phyloP scores from a whole-genome alignment of 441 rosid species.

The Pelargonium cotyledonis region DNA sequence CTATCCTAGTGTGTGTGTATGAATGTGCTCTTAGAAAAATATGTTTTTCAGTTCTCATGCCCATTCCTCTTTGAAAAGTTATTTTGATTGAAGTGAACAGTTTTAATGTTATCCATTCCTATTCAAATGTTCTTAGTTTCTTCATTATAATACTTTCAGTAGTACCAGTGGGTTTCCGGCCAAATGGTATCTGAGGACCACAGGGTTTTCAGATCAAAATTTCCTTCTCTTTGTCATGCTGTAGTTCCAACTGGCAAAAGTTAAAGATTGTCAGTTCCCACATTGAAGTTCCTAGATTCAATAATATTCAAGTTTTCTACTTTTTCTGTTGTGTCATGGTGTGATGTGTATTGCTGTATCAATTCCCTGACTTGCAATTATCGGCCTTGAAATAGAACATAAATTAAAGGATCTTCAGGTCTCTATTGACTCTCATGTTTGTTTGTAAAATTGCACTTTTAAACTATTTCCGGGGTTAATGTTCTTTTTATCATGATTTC shows the following conservation, averaged over 20 bases:
- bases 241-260: neutral
- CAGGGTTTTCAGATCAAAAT: neutral
- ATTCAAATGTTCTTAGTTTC: neutral
- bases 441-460: neutral
- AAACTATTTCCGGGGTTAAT: neutral
- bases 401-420: neutral
- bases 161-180: neutral
- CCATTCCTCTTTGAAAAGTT: neutral
- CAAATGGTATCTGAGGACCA: neutral
- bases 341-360: neutral
- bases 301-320: too few species aligned
- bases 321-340: neutral
- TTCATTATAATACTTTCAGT: neutral
- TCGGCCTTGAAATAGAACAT: neutral
- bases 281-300: neutral
- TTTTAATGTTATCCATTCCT: neutral
- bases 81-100: neutral
- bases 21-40: neutral
- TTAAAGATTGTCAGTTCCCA: too few species aligned
- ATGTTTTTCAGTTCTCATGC: neutral
- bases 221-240: neutral
- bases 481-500: neutral
- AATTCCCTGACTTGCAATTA: neutral
- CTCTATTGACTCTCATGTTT: neutral
- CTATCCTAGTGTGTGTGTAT: neutral